Evolutionary conservation across 768 basidiomycete genomes (phyloP), one percentile per base, ranked within the genome.

Genomic region (Calocera cornea): DNA sequence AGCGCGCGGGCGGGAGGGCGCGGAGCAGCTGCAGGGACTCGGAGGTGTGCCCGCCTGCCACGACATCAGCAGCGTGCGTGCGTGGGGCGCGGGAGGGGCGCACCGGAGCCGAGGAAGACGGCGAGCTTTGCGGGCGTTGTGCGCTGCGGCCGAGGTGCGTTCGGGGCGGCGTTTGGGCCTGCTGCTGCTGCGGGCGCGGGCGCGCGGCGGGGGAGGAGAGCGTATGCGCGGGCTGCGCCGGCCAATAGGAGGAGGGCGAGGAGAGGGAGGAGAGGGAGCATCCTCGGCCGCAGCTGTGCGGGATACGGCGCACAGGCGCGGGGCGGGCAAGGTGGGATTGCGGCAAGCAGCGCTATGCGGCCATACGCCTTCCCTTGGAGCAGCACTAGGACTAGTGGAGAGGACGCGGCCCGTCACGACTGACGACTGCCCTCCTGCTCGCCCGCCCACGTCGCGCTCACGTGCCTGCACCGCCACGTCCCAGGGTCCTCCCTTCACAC

Each of bases 91-190:
- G 27, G 65, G 66, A 49, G 41, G 22, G 34, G 76, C 81, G 73
- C 73, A 90, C 95, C 95, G 75, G 95, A 98, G 67, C 95, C 95
- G 14, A 98, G 83, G 73, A 97, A 97, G 65, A 97, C 84, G 2
- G 90, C 93, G 17, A 97, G 77, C 40, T 74, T 76, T 69, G 83
- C 83, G 69, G 71, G 79, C 54, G 75, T n/a, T 22, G 27, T 41
- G 22, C 22, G 36, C 14, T 38, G 5, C 14, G 5, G 36, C 36
- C 36, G 36, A 14, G 36, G 36, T 14, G 5, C 14, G 36, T 5
- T 5, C 5, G 5, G 36, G 36, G 36, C 5, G 22, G 11, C 29
- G 40, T 63, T 41, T 36, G 31, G 16, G 38, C 1, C 29, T 54
- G n/a, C 65, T n/a, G n/a, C n/a, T n/a, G n/a, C n/a, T n/a, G n/a